Evolutionary conservation across 169 alveolate genomes (phyloP), one percentile per base, ranked within the genome.

Genomic region (Amoebophrya sp.): DNA sequence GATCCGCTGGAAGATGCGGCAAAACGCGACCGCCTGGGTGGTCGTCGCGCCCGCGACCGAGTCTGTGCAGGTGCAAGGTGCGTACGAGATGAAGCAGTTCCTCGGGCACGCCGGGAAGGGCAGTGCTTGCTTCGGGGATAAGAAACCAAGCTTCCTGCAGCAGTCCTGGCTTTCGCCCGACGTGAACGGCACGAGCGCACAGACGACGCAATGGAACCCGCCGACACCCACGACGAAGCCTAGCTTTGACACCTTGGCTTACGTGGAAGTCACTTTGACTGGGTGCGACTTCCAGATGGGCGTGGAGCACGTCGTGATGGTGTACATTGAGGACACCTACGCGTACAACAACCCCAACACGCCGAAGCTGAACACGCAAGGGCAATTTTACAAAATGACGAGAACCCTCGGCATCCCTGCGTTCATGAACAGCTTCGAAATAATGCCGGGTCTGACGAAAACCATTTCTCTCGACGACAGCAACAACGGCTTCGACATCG

Each of bases 401-500:
- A 7, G 39, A 25, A 66, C 83, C 32, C 29, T 66, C 10, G 39
- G 83, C 32, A n/a, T 66, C 7, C 83, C 83, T 2, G 39, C 83
- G 10, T 66, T 66, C 83, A 1, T 12, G 32, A 66, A 66, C 83
- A 66, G 32, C 83, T 66, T 66, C 83, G 35, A 0, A 7, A 25
- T n/a, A 25, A 18, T 12, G 12, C 83, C 83, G 35, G 10, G 32
- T 2, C 83, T 66, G 83, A 18, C 35, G 35, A 18, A 66, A 25
- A 66, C 83, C 10, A 2, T 66, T 2, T 1, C 10, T 2, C 83
- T 66, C 7, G 83, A 25, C 83, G 83, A 66, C 35, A 25, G 39
- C 83, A 66, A 66, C 35, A 66, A n/a, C 83, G 83, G 83, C 83
- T 66, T 7, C 35, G 83, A 66, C 83, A 66, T 66, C 83, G 83